These are phyloP conservation scores for Diaporthe batatas DNA, from an alignment of 2,329 filamentous ascomycete species.

Conservation along the genomic window DNA sequence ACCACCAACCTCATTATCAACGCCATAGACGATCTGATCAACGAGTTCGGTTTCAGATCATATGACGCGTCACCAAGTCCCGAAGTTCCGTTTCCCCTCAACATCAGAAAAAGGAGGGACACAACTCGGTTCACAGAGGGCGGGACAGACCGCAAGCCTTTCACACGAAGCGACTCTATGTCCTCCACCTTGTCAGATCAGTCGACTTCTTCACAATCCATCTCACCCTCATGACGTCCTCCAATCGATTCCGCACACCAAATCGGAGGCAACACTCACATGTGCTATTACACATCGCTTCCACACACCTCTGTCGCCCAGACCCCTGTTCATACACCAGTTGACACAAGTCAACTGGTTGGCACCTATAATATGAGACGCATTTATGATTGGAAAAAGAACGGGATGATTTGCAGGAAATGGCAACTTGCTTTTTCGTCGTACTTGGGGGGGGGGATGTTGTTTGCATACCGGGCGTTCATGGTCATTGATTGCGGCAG, in stretches of 20 bases:
- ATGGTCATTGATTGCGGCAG: not conserved
- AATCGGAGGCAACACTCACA: not conserved
- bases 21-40: conserved; percentile 17
- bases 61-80: not conserved
- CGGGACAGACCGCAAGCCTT: not conserved
- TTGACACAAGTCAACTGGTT: too few relatives aligned
- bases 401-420: not conserved
- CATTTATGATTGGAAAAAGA: not conserved
- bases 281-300: too few relatives aligned
- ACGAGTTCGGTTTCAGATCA: not conserved
- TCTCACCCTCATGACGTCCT: not conserved
- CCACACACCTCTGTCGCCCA: not conserved
- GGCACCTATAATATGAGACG: not conserved
- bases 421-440: not conserved
- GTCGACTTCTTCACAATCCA: not conserved
- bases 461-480: not conserved
- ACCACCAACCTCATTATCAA: conserved; percentile 7
- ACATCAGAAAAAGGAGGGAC: conserved; percentile 15
- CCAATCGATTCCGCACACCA: not conserved
- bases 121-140: not conserved
- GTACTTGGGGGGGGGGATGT: too few relatives aligned
- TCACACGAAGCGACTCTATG: conserved; percentile 11
- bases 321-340: not conserved
- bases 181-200: not conserved
- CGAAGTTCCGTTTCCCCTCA: conserved; percentile 9